Percentiles rank a stretch among this genome's conserved stretches.
phyloP scores from a whole-genome alignment of 805 yeast genomes.

The Wickerhamomyces mucosus region DNA sequence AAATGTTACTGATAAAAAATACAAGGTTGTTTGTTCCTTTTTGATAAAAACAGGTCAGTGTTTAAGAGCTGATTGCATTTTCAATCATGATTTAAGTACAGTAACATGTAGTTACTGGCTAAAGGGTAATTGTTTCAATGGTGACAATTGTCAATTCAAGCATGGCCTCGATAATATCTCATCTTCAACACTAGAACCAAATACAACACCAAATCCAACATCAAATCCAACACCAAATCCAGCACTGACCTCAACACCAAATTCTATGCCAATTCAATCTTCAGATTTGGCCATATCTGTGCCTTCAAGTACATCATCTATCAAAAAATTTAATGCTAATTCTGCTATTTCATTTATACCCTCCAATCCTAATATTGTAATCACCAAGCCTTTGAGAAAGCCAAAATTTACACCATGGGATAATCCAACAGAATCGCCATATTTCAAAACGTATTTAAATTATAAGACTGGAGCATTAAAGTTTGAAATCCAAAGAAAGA shows the following conservation, averaged over 20 bases:
- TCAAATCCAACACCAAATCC: conserved; percentile 7
- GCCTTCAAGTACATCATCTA: conserved; percentile 1
- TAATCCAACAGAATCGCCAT: conserved; percentile 1
- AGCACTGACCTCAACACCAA: too few relatives aligned
- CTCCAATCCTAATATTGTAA: conserved; percentile 5
- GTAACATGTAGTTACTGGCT: conserved; percentile 39
- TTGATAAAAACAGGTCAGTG: conserved; percentile 32
- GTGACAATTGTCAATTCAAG: conserved; percentile 30
- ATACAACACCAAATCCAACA: conserved; percentile 1
- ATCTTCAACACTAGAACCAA: background rate
- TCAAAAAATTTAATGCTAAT: background rate
- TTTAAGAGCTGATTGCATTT: conserved; percentile 34
- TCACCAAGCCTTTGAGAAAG: conserved; percentile 13
- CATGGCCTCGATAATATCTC: conserved; percentile 19
- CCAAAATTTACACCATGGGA: conserved; percentile 20
- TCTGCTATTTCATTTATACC: conserved; percentile 4
- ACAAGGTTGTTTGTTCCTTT: conserved; percentile 29
- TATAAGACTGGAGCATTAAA: conserved; percentile 13
- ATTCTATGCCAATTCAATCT: too few relatives aligned
- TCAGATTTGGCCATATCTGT: conserved; percentile 3
- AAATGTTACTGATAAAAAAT: too few relatives aligned
- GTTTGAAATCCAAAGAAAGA: conserved; percentile 16
- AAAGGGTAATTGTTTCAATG: conserved; percentile 33
- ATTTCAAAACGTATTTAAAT: conserved; percentile 9
- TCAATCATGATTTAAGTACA: conserved; percentile 33